phyloP scores from a whole-genome alignment of 2,329 filamentous ascomycete genomes.

The Aureobasidium sp. region DNA sequence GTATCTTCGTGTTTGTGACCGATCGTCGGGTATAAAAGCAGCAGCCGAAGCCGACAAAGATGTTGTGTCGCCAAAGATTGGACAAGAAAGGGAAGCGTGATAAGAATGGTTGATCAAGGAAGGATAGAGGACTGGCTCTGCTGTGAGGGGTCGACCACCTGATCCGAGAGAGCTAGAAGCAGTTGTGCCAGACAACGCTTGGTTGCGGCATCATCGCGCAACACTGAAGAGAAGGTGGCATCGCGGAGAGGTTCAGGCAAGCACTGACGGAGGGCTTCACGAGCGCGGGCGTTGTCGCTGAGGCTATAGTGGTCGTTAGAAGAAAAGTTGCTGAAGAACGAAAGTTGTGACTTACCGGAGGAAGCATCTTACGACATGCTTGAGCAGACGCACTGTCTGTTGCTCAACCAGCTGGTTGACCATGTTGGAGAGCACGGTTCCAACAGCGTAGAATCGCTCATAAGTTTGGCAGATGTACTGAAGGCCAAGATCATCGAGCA shows the following conservation, averaged over 20 bases:
- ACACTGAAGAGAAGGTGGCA: conserved; percentile 91
- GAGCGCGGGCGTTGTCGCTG: conserved; percentile 90
- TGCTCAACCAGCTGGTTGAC: conserved; percentile 95
- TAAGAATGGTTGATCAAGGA: conserved; percentile 4
- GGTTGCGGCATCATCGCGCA: conserved; percentile 93
- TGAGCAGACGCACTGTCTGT: conserved; percentile 88
- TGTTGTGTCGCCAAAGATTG: conserved; percentile 4
- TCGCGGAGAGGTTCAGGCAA: conserved; percentile 97
- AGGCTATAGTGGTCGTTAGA: conserved; percentile 48
- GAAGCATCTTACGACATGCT: conserved; percentile 97
- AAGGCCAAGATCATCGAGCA: conserved; percentile 91
- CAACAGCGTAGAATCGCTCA: conserved; percentile 95
- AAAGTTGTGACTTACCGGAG: conserved; percentile 59
- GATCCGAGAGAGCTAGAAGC: conserved; percentile 87
- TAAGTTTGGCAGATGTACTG: conserved; percentile 99
- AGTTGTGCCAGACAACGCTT: conserved; percentile 97
- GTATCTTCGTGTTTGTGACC: conserved; percentile 2
- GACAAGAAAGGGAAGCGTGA: conserved; percentile 5
- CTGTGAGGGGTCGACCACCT: conserved; percentile 22
- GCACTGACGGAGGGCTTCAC: conserved; percentile 90
- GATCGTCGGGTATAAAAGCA: neutral
- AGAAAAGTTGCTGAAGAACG: neutral
- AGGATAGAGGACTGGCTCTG: conserved; percentile 12
- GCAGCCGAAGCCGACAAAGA: neutral
- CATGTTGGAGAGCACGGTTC: conserved; percentile 97